Evolutionary conservation across 2,329 filamentous ascomycete genomes (phyloP).

Genomic region (Cadophora malorum): DNA sequence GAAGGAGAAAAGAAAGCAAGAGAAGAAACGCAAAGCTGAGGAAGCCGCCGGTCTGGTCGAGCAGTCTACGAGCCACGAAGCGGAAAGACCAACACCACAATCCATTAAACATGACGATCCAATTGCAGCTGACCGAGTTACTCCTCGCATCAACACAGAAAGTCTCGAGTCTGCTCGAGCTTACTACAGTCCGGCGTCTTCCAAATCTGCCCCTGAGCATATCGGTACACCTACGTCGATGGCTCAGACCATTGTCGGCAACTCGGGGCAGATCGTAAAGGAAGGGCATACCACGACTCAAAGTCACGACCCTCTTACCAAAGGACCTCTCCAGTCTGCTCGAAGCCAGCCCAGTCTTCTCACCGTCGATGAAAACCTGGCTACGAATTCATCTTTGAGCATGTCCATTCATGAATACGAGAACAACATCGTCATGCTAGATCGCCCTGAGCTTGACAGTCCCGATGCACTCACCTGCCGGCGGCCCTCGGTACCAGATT

Average conservation of each 20-base stretch:
- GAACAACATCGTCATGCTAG: neutral
- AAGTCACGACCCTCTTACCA: neutral
- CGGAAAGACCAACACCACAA: neutral
- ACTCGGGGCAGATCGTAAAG: neutral
- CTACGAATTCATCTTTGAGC: neutral
- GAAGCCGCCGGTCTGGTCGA: neutral
- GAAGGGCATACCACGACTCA: neutral
- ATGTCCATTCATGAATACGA: neutral
- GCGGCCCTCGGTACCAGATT: neutral
- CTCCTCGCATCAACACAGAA: neutral
- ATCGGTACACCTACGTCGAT: neutral
- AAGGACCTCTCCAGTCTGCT: neutral
- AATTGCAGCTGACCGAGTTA: neutral
- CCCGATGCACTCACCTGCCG: neutral
- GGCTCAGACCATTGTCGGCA: neutral
- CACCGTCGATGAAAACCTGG: neutral
- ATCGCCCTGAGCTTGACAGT: neutral
- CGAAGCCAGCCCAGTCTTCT: neutral
- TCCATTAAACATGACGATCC: neutral
- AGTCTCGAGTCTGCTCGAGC: constrained; percentile 1
- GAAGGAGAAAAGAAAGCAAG: neutral
- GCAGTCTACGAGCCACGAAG: neutral
- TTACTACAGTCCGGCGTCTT: neutral
- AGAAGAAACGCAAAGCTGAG: neutral
- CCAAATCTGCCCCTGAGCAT: neutral